Conservation (phyloP, 306 rosid genomes). For the Hippophae gyantsensis region DNA sequence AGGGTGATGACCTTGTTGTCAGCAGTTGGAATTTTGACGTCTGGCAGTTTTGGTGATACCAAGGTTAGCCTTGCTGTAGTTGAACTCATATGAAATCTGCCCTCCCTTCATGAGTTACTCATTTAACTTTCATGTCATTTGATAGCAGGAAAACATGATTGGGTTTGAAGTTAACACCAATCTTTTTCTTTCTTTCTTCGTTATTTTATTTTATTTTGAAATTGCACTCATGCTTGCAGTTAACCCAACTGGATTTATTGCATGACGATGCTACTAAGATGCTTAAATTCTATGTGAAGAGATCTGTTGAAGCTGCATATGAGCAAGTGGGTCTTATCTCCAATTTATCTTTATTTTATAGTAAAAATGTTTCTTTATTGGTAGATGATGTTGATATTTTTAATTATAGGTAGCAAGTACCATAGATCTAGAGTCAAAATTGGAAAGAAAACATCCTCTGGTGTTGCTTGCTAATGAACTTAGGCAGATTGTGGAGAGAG, state of each 20-base stretch:
- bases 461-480: slow-evolving; percentile 44
- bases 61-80: slow-evolving; percentile 30
- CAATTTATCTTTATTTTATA: slow-evolving; percentile 4
- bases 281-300: slow-evolving; percentile 38
- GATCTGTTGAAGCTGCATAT: slow-evolving; percentile 34
- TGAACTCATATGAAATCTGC: slow-evolving; percentile 6
- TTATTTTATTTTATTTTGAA: slow-evolving; percentile 1
- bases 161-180: too few species aligned
- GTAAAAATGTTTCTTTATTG: slow-evolving; percentile 1
- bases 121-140: neutral
- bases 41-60: slow-evolving; percentile 21
- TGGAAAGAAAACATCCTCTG: slow-evolving; percentile 37
- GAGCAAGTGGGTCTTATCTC: slow-evolving; percentile 23
- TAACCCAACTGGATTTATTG: slow-evolving; percentile 21
- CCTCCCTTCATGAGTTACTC: neutral
- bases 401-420: slow-evolving; percentile 28
- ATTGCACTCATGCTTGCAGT: slow-evolving; percentile 20
- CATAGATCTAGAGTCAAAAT: slow-evolving; percentile 28
- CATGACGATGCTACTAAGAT: slow-evolving; percentile 19
- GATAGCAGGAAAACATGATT: neutral
- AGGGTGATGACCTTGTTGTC: slow-evolving; percentile 35
- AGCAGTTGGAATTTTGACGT: slow-evolving; percentile 38
- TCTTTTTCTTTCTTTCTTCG: too few species aligned
- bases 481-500: slow-evolving; percentile 40
- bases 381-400: slow-evolving; percentile 6